A percentile compares a stretch with the other conserved stretches of the same genome.
These are phyloP conservation scores for Monilinia fructicola DNA, from an alignment of 2,329 filamentous ascomycete genomes.

Conservation along the genomic window DNA sequence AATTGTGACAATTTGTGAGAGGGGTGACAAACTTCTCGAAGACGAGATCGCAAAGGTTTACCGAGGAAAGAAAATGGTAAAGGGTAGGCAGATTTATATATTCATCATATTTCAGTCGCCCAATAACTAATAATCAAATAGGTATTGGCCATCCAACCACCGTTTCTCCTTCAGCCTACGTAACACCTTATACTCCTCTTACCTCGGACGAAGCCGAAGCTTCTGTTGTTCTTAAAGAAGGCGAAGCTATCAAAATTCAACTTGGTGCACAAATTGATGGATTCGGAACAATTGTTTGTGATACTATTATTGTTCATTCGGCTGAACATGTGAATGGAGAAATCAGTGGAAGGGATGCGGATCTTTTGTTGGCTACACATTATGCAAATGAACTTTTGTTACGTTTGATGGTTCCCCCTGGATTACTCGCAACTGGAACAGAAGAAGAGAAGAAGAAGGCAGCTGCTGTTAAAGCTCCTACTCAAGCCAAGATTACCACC, in stretches of 20 bases:
- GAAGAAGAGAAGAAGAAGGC: constrained; percentile 97
- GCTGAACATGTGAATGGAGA: constrained; percentile 61
- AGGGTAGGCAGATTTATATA: constrained; percentile 56
- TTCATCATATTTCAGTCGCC: constrained; percentile 35
- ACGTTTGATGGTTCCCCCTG: constrained; percentile 87
- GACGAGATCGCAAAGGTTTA: constrained; percentile 95
- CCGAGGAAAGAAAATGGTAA: constrained; percentile 94
- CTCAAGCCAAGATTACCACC: constrained; percentile 81
- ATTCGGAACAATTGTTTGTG: constrained; percentile 93
- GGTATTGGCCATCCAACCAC: constrained; percentile 93
- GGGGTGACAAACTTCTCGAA: constrained; percentile 91
- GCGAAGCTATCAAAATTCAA: constrained; percentile 94
- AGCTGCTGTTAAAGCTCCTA: constrained; percentile 74
- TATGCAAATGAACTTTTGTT: constrained; percentile 95
- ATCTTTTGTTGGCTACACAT: constrained; percentile 86
- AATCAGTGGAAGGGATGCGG: constrained; percentile 75
- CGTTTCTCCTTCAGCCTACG: constrained; percentile 87
- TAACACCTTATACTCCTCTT: constrained; percentile 95
- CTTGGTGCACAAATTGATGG: constrained; percentile 98
- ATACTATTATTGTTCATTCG: constrained; percentile 75
- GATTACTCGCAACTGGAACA: constrained; percentile 74
- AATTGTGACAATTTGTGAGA: constrained; percentile 90
- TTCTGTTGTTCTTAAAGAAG: constrained; percentile 72
- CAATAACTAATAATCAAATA: constrained; percentile 43
- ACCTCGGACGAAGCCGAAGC: constrained; percentile 85